These are phyloP conservation scores for Crithidia sp. DNA, from an alignment of 208 protist species.

Conservation along the genomic window DNA sequence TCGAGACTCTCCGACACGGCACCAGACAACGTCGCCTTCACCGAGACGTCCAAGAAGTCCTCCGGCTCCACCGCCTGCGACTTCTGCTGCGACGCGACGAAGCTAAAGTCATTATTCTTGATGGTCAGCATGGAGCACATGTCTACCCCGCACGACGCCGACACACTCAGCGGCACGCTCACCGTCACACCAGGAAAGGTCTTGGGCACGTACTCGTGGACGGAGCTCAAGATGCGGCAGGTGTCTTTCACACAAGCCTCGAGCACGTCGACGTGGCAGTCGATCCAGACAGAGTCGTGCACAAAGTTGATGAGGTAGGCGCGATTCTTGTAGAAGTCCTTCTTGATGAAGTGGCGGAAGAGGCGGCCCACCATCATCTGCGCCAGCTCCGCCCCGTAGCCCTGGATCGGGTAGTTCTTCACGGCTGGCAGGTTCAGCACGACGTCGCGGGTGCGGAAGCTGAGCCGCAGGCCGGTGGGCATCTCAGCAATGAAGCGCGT, in stretches of 20 bases:
- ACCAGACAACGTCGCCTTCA: conserved; percentile 23
- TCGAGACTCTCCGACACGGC: conserved; percentile 20
- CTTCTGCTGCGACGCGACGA: conserved; percentile 34
- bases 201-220: conserved; percentile 76
- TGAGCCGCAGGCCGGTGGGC: conserved; percentile 80
- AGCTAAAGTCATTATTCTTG: conserved; percentile 47
- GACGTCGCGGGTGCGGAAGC: conserved; percentile 77
- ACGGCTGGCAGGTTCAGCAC: conserved; percentile 82
- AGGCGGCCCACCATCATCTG: conserved; percentile 91
- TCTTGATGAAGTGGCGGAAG: conserved; percentile 71
- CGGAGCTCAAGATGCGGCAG: conserved; percentile 58
- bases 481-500: conserved; percentile 83
- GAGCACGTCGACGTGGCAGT: conserved; percentile 85
- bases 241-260: conserved; percentile 68
- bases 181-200: conserved; percentile 77
- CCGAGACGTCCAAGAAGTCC: conserved; percentile 29
- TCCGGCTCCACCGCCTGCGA: conserved; percentile 22
- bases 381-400: conserved; percentile 87
- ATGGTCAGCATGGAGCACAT: conserved; percentile 82
- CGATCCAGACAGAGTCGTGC: conserved; percentile 91
- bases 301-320: conserved; percentile 89
- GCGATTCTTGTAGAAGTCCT: conserved; percentile 65
- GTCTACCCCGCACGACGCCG: conserved; percentile 72
- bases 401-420: conserved; percentile 92
- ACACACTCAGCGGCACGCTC: conserved; percentile 68